phyloP scores from a whole-genome alignment of 1,139 yeast genomes.

The Nadsonia commutata region DNA sequence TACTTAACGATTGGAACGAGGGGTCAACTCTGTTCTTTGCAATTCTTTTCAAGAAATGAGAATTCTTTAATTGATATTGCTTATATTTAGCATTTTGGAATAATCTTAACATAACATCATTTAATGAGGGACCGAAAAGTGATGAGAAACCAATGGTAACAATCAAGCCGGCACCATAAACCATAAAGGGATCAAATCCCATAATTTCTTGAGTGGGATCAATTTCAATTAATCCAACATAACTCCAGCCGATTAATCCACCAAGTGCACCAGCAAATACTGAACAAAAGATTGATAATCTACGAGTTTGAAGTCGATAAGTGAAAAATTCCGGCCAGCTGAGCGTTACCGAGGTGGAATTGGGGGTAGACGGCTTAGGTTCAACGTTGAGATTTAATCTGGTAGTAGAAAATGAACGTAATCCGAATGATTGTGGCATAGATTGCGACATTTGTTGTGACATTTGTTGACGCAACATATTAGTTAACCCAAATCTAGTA shows the following conservation, averaged over 20 bases:
- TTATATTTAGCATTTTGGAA: constrained; percentile 24
- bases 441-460: too few species aligned
- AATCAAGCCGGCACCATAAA: constrained; percentile 36
- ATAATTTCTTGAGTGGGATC: constrained; percentile 57
- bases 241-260: constrained; percentile 57
- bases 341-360: constrained; percentile 16
- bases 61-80: constrained; percentile 39
- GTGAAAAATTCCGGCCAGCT: constrained; percentile 70
- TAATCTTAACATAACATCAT: constrained; percentile 33
- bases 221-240: constrained; percentile 64
- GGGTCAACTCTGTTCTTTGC: constrained; percentile 81
- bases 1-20: constrained; percentile 76
- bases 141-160: constrained; percentile 72
- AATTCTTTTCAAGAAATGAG: constrained; percentile 57
- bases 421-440: too few species aligned
- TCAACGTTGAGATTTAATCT: too few species aligned
- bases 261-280: constrained; percentile 53
- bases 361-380: not conserved
- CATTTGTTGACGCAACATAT: too few species aligned
- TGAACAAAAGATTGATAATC: constrained; percentile 55
- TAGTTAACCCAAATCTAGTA: not conserved
- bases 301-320: constrained; percentile 61
- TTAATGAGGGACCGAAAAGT: constrained; percentile 71
- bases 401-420: too few species aligned
- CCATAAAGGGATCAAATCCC: constrained; percentile 78